Percentiles rank a stretch among this genome's conserved stretches.
Evolutionary conservation across 352 stramenopile species (phyloP).

Genomic region (Phytophthora pluvialis): DNA sequence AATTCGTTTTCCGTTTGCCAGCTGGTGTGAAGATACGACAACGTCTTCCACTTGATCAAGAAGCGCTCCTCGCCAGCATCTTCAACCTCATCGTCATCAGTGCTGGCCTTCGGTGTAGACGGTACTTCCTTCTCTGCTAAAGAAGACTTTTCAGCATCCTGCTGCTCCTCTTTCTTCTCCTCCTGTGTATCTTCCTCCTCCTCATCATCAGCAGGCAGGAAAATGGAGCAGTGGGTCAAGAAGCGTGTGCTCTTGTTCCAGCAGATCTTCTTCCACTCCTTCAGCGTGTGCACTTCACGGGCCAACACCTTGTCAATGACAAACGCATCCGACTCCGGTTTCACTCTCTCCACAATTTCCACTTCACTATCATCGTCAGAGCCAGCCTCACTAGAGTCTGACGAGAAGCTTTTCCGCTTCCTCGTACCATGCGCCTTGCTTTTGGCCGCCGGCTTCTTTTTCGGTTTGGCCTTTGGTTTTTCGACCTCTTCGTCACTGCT

Average conservation of each 20-base stretch:
- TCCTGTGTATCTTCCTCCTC: slow-evolving; percentile 25
- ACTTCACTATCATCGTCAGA: slow-evolving; percentile 35
- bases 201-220: slow-evolving; percentile 65
- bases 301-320: slow-evolving; percentile 87
- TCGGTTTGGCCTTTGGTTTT: slow-evolving; percentile 29
- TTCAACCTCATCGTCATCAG: slow-evolving; percentile 32
- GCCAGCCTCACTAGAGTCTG: slow-evolving; percentile 37
- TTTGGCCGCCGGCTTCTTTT: slow-evolving; percentile 34
- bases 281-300: slow-evolving; percentile 76
- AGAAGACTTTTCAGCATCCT: slow-evolving; percentile 8
- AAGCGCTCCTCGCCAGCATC: slow-evolving; percentile 81
- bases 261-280: slow-evolving; percentile 82
- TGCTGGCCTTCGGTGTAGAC: slow-evolving; percentile 12
- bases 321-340: slow-evolving; percentile 67
- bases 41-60: slow-evolving; percentile 90
- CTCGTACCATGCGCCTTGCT: slow-evolving; percentile 31
- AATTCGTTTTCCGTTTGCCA: slow-evolving; percentile 90
- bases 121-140: neutral
- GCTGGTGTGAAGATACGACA: slow-evolving; percentile 91
- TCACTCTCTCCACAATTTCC: slow-evolving; percentile 33
- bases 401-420: slow-evolving; percentile 35
- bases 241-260: slow-evolving; percentile 79
- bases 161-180: slow-evolving; percentile 7
- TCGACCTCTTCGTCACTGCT: slow-evolving; percentile 48
- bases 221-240: slow-evolving; percentile 83